Percentiles rank a stretch among this genome's conserved stretches.
These are phyloP conservation scores for Fraxinus nigra DNA, from an alignment of 305 asterid genomes.

Conservation along the genomic window DNA sequence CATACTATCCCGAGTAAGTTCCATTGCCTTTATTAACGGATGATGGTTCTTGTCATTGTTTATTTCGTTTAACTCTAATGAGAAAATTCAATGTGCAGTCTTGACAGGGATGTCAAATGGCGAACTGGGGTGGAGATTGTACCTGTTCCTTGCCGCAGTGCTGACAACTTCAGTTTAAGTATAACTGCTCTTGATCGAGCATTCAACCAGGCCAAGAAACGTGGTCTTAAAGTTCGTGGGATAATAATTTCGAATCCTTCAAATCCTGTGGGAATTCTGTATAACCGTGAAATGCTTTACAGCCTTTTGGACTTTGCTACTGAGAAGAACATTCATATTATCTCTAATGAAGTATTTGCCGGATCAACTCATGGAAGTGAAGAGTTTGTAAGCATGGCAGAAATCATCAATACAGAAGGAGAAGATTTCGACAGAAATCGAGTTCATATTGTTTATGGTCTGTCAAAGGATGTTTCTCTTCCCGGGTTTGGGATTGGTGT, in stretches of 20 bases:
- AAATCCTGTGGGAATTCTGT: conserved; percentile 50
- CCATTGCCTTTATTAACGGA: neutral
- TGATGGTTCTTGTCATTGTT: conserved; percentile 3
- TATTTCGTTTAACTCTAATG: conserved; percentile 11
- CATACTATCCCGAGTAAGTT: conserved; percentile 62
- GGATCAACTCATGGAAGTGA: conserved; percentile 43
- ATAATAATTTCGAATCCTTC: conserved; percentile 59
- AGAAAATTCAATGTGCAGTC: conserved; percentile 29
- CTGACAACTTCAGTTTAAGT: conserved; percentile 52
- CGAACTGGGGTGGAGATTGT: conserved; percentile 55
- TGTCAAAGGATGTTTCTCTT: conserved; percentile 54
- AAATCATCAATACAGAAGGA: conserved; percentile 39
- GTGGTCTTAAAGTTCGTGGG: conserved; percentile 54
- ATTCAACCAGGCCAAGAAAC: conserved; percentile 55
- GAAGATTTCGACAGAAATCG: conserved; percentile 42
- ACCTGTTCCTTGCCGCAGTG: conserved; percentile 62
- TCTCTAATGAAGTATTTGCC: conserved; percentile 46
- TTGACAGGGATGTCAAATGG: conserved; percentile 57
- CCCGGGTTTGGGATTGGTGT: conserved; percentile 43
- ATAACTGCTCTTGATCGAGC: conserved; percentile 49
- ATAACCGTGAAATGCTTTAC: conserved; percentile 40
- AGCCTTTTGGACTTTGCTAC: conserved; percentile 50
- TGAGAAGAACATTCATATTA: conserved; percentile 57
- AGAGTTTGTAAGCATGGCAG: conserved; percentile 51
- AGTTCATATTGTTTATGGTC: conserved; percentile 51